These are phyloP conservation scores for Heracleum sosnowskyi DNA, from an alignment of 129 eudicot genomes.

Conservation along the genomic window DNA sequence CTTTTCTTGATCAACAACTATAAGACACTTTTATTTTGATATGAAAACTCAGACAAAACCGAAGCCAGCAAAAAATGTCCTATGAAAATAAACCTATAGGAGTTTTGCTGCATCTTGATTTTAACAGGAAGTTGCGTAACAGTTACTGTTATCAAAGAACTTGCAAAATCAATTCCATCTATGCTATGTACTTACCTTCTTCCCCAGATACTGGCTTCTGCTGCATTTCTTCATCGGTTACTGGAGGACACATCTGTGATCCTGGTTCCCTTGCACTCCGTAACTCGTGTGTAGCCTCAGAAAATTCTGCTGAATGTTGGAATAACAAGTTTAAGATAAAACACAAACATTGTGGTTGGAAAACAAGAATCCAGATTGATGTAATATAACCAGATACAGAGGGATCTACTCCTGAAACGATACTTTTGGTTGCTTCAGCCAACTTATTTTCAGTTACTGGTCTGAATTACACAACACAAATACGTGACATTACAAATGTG, in stretches of 20 bases:
- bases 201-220: conserved; percentile 67
- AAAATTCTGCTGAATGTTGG: conserved; percentile 28
- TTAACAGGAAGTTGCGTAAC: too few species aligned
- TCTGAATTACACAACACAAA: conserved; percentile 48
- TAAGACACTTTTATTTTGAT: too few species aligned
- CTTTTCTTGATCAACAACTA: too few species aligned
- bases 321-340: neutral
- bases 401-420: conserved; percentile 46
- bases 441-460: conserved; percentile 38
- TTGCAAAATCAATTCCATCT: neutral
- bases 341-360: conserved; percentile 36
- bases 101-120: too few species aligned
- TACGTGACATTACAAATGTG: conserved; percentile 14
- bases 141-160: too few species aligned
- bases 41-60: too few species aligned
- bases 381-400: conserved; percentile 22
- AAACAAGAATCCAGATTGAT: conserved; percentile 2
- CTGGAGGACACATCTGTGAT: conserved; percentile 57
- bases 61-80: too few species aligned
- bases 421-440: conserved; percentile 45
- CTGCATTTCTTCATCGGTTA: conserved; percentile 67
- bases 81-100: too few species aligned
- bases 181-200: conserved; percentile 34
- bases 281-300: conserved; percentile 78
- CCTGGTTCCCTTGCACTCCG: conserved; percentile 69